Evolutionary conservation across 2,329 filamentous ascomycete genomes (phyloP).

Genomic region (Aspergillus ochraceoroseus): DNA sequence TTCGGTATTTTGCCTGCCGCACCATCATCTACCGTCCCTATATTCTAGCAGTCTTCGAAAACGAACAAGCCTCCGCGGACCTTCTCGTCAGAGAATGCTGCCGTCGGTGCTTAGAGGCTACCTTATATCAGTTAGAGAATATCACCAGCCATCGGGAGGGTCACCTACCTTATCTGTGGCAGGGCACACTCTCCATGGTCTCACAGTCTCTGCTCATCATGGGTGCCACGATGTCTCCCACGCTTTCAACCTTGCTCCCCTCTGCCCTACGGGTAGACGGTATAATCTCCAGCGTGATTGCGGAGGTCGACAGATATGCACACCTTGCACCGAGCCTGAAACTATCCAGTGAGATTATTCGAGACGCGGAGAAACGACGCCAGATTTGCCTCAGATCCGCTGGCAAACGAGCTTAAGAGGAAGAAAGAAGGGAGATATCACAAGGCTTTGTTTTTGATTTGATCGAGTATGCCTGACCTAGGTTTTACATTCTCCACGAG

Average conservation of each 20-base stretch:
- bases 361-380: conserved; percentile 69
- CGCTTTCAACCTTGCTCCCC: conserved; percentile 62
- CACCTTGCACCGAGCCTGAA: conserved; percentile 70
- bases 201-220: conserved; percentile 77
- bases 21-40: conserved; percentile 84
- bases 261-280: conserved; percentile 58
- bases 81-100: conserved; percentile 70
- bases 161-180: conserved; percentile 81
- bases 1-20: conserved; percentile 78
- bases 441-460: not conserved
- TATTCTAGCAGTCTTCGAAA: conserved; percentile 72
- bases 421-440: not conserved
- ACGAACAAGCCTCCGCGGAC: conserved; percentile 67
- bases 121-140: conserved; percentile 72
- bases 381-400: conserved; percentile 42
- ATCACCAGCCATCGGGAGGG: conserved; percentile 74
- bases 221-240: conserved; percentile 76
- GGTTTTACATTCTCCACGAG: not conserved
- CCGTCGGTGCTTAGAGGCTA: conserved; percentile 74
- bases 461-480: no score
- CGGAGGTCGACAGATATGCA: conserved; percentile 69
- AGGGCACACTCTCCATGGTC: conserved; percentile 75
- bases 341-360: conserved; percentile 73
- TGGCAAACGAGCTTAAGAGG: conserved; percentile 5
- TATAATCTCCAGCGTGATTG: conserved; percentile 71